Evolutionary conservation across 805 yeast species (phyloP).

Genomic region (Zygoascus tannicola): DNA sequence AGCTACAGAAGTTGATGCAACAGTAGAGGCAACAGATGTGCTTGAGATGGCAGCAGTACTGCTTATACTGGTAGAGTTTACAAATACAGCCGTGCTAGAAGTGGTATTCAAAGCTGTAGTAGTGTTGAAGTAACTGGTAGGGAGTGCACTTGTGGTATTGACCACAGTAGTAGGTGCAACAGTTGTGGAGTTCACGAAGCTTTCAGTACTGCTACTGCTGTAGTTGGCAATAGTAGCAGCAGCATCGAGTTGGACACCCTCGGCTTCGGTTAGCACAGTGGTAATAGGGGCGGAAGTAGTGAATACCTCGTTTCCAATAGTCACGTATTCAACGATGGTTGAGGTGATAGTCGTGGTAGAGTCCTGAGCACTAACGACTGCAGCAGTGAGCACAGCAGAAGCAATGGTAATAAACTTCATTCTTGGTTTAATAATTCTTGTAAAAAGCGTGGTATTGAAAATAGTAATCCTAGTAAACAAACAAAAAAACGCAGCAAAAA

Average conservation of each 20-base stretch:
- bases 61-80: conserved; percentile 1
- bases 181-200: conserved; percentile 3
- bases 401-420: conserved; percentile 12
- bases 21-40: conserved; percentile 1
- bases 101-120: conserved; percentile 8
- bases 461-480: too few species aligned
- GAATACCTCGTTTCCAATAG: conserved; percentile 10
- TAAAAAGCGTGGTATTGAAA: too few species aligned
- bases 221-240: conserved; percentile 7
- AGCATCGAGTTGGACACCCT: conserved; percentile 11
- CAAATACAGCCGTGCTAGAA: background rate
- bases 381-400: conserved; percentile 8
- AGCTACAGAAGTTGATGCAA: conserved; percentile 5
- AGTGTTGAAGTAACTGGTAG: conserved; percentile 6
- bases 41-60: conserved; percentile 7
- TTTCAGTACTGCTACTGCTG: conserved; percentile 1
- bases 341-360: conserved; percentile 18
- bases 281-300: conserved; percentile 13
- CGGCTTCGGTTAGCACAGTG: conserved; percentile 10
- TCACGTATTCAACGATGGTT: conserved; percentile 19
- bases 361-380: conserved; percentile 9
- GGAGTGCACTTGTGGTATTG: conserved; percentile 6
- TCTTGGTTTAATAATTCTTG: background rate
- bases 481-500: too few species aligned
- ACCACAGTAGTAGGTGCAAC: conserved; percentile 7